Evolutionary conservation across 2,329 filamentous ascomycete genomes (phyloP).

Genomic region (Lachnellula hyalina): DNA sequence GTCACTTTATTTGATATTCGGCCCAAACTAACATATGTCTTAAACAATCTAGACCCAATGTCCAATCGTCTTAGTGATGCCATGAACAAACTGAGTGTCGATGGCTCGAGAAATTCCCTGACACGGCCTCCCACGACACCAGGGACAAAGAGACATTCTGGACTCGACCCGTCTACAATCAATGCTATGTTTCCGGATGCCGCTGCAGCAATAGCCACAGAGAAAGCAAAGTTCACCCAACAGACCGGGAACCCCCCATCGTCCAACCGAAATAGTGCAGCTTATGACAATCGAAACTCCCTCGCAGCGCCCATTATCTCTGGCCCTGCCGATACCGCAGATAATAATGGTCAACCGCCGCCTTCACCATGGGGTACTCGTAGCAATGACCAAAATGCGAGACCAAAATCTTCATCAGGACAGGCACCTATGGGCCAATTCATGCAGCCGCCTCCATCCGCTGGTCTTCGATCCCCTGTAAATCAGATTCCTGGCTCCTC

Average conservation of each 20-base stretch:
- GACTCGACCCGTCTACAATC: constrained; percentile 87
- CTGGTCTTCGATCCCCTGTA: constrained; percentile 73
- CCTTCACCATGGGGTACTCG: constrained; percentile 72
- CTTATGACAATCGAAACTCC: constrained; percentile 68
- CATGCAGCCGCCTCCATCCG: constrained; percentile 71
- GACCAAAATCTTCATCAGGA: constrained; percentile 74
- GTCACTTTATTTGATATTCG: neutral
- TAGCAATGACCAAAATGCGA: constrained; percentile 44
- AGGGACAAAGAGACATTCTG: constrained; percentile 83
- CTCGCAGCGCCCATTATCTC: constrained; percentile 71
- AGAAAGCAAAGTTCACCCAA: constrained; percentile 96
- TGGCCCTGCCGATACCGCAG: constrained; percentile 57
- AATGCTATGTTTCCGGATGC: constrained; percentile 99
- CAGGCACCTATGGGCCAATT: constrained; percentile 93
- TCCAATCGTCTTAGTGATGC: constrained; percentile 92
- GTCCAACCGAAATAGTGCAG: constrained; percentile 87
- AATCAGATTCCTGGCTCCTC: constrained; percentile 60
- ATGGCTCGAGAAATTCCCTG: constrained; percentile 80
- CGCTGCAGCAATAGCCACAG: constrained; percentile 94
- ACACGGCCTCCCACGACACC: constrained; percentile 74
- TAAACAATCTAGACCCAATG: constrained; percentile 70
- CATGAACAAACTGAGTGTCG: constrained; percentile 90
- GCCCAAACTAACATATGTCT: too few species aligned
- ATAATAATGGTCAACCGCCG: constrained; percentile 59
- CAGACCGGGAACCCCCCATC: constrained; percentile 85